These are phyloP conservation scores for Ogataea zsoltii DNA, from an alignment of 805 yeast genomes.

Conservation along the genomic window DNA sequence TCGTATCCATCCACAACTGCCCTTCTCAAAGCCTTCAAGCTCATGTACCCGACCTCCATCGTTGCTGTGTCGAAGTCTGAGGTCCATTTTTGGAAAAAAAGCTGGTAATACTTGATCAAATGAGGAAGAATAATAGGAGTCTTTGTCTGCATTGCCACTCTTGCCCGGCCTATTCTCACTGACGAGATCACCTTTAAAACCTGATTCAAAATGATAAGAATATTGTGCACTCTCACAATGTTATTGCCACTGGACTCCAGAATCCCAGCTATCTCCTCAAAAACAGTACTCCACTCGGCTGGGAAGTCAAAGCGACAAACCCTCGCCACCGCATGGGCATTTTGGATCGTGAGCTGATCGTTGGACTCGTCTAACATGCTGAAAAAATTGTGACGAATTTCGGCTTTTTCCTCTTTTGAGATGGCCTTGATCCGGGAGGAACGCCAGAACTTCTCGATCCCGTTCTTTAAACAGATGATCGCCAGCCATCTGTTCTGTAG, in stretches of 20 bases:
- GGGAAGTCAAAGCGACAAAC: constrained; percentile 88
- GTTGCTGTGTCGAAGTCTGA: constrained; percentile 47
- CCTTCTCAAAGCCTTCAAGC: constrained; percentile 73
- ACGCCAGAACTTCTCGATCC: constrained; percentile 84
- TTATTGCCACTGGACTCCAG: constrained; percentile 49
- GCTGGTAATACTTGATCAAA: constrained; percentile 57
- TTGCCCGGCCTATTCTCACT: constrained; percentile 81
- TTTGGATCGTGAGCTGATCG: constrained; percentile 74
- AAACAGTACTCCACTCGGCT: constrained; percentile 76
- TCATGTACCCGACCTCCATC: constrained; percentile 75
- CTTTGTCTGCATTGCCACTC: constrained; percentile 73
- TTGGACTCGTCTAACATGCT: constrained; percentile 63
- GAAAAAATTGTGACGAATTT: constrained; percentile 61
- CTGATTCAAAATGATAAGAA: constrained; percentile 71
- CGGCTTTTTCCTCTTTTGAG: constrained; percentile 64
- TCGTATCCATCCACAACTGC: constrained; percentile 76
- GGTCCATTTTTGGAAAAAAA: constrained; percentile 66
- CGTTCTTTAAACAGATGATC: constrained; percentile 84
- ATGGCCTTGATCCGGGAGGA: constrained; percentile 55
- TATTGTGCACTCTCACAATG: constrained; percentile 58
- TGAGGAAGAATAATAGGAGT: constrained; percentile 63
- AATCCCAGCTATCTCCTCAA: constrained; percentile 57
- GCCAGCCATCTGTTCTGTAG: constrained; percentile 83
- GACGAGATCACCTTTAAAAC: constrained; percentile 70
- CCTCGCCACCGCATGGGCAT: constrained; percentile 78